These are phyloP conservation scores for Butyriboletus loyo DNA, from an alignment of 768 basidiomycete genomes.

Conservation along the genomic window DNA sequence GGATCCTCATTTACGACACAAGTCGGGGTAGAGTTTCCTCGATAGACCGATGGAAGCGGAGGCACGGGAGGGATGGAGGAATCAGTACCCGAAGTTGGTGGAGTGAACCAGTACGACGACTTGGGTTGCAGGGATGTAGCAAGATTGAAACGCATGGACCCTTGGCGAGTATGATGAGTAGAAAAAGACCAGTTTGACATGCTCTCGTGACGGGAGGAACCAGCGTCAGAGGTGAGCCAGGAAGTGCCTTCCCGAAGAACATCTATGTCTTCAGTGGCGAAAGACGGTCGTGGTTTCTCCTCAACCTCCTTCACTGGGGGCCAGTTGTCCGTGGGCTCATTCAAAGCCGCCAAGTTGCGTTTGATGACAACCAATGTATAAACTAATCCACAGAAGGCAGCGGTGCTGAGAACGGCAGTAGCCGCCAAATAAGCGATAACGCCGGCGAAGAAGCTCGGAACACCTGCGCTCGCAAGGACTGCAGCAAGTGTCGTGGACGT, in stretches of 20 bases:
- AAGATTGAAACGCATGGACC: conserved; percentile 7
- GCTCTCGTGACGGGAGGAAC: conserved; percentile 51
- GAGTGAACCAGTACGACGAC: conserved; percentile 63
- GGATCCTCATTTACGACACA: conserved; percentile 43
- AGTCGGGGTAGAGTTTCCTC: conserved; percentile 42
- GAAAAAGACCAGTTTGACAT: conserved; percentile 73
- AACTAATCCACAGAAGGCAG: conserved; percentile 57
- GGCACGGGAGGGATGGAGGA: conserved; percentile 52
- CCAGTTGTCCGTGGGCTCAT: conserved; percentile 55
- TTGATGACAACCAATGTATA: conserved; percentile 63
- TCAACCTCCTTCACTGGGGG: conserved; percentile 52
- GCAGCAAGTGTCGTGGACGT: conserved; percentile 60
- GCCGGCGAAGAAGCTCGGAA: conserved; percentile 57
- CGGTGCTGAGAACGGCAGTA: conserved; percentile 49
- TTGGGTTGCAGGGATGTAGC: conserved; percentile 38
- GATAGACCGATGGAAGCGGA: conserved; percentile 57
- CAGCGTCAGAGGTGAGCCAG: conserved; percentile 73
- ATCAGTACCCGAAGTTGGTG: conserved; percentile 43
- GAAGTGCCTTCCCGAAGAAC: conserved; percentile 71
- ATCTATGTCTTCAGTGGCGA: conserved; percentile 70
- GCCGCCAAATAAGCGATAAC: conserved; percentile 54
- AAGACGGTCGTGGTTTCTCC: conserved; percentile 58
- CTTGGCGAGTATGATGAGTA: conserved; percentile 51
- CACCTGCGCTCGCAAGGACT: conserved; percentile 51
- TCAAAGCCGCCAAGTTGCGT: conserved; percentile 56